phyloP scores from a whole-genome alignment of 495 filamentous ascomycete genomes.

The Arthonia radiata region DNA sequence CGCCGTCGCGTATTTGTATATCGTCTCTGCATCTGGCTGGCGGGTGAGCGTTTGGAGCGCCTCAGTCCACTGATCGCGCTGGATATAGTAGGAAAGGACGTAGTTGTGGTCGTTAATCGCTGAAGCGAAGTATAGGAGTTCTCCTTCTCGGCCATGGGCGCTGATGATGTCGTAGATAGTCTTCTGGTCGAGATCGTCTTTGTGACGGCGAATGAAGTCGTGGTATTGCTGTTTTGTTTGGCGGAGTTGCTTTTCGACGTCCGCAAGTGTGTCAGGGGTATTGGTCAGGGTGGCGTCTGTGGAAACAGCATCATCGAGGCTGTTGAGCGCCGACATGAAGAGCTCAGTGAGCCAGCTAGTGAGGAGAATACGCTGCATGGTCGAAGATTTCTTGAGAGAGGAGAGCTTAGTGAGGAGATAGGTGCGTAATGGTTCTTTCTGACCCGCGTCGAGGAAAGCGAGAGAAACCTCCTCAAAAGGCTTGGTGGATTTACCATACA shows the following conservation, averaged over 20 bases:
- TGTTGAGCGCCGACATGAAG: conserved; percentile 92
- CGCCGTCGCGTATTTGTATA: conserved; percentile 90
- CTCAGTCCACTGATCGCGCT: conserved; percentile 83
- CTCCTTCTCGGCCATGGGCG: conserved; percentile 80
- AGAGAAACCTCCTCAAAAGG: conserved; percentile 89
- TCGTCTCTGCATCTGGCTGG: conserved; percentile 75
- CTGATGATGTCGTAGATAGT: conserved; percentile 91
- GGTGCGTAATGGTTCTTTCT: conserved; percentile 75
- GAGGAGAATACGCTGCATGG: conserved; percentile 90
- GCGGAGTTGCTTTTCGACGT: conserved; percentile 53
- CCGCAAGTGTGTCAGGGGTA: conserved; percentile 43
- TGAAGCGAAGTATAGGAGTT: conserved; percentile 74
- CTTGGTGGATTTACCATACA: conserved; percentile 90
- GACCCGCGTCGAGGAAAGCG: conserved; percentile 64
- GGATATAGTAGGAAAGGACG: conserved; percentile 89
- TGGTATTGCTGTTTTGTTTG: conserved; percentile 70
- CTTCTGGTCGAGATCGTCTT: conserved; percentile 62
- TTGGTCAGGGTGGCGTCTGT: conserved; percentile 67
- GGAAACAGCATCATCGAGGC: conserved; percentile 77
- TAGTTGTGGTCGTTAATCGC: conserved; percentile 78
- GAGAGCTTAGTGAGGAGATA: conserved; percentile 70
- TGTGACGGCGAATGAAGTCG: conserved; percentile 64
- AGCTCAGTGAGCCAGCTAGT: conserved; percentile 86
- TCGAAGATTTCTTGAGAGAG: conserved; percentile 52
- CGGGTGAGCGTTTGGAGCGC: conserved; percentile 68